Conservation (phyloP, 2,329 filamentous ascomycete genomes). For the Cladophialophora bantiana region DNA sequence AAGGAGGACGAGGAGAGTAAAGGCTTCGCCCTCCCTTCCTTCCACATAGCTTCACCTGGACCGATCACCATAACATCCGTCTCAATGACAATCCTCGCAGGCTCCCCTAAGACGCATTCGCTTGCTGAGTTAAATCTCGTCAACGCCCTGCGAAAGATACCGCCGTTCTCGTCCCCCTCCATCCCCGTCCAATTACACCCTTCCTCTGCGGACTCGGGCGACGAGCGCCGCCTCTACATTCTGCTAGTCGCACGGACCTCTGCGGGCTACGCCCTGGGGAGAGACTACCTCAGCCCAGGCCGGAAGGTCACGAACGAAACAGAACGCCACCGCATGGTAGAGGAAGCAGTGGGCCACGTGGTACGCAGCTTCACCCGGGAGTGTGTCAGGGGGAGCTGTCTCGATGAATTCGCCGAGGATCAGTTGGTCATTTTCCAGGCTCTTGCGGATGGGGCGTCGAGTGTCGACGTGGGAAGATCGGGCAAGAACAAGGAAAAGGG, state of each 20-base stretch:
- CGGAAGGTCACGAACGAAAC: constrained; percentile 42
- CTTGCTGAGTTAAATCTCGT: constrained; percentile 1
- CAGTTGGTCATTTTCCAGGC: constrained; percentile 67
- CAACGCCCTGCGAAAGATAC: neutral
- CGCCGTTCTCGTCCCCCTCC: constrained; percentile 5
- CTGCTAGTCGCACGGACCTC: constrained; percentile 62
- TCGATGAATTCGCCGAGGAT: constrained; percentile 64
- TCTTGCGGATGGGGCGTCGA: constrained; percentile 55
- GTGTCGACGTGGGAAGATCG: constrained; percentile 42
- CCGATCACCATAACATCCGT: constrained; percentile 44
- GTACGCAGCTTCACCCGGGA: constrained; percentile 55
- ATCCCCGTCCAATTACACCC: constrained; percentile 21
- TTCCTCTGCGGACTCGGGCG: constrained; percentile 44
- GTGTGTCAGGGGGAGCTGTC: constrained; percentile 55
- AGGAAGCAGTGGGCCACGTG: constrained; percentile 53
- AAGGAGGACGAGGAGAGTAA: constrained; percentile 10
- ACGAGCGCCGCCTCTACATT: constrained; percentile 59
- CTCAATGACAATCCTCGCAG: constrained; percentile 50
- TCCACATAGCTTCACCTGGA: constrained; percentile 45
- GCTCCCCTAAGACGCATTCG: constrained; percentile 13
- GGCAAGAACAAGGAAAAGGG: constrained; percentile 24
- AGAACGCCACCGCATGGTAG: constrained; percentile 32
- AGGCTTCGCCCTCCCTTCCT: constrained; percentile 43
- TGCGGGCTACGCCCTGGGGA: constrained; percentile 57
- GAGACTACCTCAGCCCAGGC: constrained; percentile 58